Evolutionary conservation across 768 basidiomycete species (phyloP).

Genomic region (Boletus edulis): DNA sequence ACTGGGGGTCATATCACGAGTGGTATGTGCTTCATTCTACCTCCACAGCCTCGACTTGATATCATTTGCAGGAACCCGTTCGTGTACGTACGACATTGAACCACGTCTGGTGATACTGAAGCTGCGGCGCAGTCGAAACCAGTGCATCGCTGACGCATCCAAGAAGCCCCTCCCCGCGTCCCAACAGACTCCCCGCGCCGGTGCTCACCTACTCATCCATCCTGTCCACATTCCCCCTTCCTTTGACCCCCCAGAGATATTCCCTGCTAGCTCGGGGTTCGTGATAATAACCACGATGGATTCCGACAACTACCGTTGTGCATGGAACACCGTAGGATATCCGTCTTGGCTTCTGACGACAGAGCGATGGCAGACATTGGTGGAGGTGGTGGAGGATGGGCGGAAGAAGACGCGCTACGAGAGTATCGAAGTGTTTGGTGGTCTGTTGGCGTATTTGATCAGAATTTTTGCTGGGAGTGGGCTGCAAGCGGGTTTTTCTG

Average conservation of each 20-base stretch:
- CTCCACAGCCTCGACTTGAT: neutral
- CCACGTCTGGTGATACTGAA: neutral
- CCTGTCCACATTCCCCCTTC: constrained; percentile 63
- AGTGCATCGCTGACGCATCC: constrained; percentile 43
- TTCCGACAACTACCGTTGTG: constrained; percentile 49
- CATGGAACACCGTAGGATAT: constrained; percentile 47
- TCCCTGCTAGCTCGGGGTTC: constrained; percentile 40
- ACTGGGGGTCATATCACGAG: constrained; percentile 59
- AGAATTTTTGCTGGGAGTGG: constrained; percentile 42
- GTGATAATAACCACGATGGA: constrained; percentile 51
- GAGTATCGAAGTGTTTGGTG: constrained; percentile 58
- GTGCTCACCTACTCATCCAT: constrained; percentile 44
- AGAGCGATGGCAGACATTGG: constrained; percentile 64
- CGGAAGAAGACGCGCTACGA: constrained; percentile 58
- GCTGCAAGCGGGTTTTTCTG: constrained; percentile 45
- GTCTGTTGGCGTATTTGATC: constrained; percentile 53
- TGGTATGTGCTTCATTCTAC: constrained; percentile 44
- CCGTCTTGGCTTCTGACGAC: constrained; percentile 49
- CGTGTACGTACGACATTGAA: constrained; percentile 41
- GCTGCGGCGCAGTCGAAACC: constrained; percentile 42
- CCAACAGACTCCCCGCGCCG: constrained; percentile 50
- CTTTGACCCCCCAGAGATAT: constrained; percentile 36
- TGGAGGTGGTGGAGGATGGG: constrained; percentile 42
- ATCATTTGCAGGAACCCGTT: constrained; percentile 54
- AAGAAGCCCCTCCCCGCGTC: constrained; percentile 35